Base-by-base conservation (phyloP, 129 eudicot species). In the Flaveria trinervia region DNA sequence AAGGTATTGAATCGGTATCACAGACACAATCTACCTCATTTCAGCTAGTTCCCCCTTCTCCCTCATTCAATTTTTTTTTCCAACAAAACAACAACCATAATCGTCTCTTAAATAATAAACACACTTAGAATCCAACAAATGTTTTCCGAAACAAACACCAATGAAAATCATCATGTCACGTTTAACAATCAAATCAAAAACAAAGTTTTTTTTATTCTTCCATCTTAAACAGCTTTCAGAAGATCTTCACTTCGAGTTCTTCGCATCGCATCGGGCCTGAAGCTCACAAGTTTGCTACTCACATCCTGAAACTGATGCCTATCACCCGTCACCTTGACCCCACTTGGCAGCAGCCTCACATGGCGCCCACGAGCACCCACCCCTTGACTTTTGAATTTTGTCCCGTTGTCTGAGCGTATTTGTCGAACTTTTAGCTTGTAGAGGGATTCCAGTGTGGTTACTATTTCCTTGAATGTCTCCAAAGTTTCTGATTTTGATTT, bases 241-340 rank as follows among this genome's bases (percentile, higher is more conserved):
- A 86, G 77, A n/a, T 96, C 96, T 82, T 84, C 89, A 14, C 97
- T 91, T 8, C 85, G 89, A 80, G 89, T 86, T 68, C 95, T 87
- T 59, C 85, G 81, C 62, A 91, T 78, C 0, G 87, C 80, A 43
- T 83, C 96, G 30, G 90, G 76, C 84, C 75, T 89, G 33, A 85
- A 87, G 82, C 84, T 80, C 76, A 52, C 14, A 71, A 83, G 75
- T 39, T 77, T 89, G 83, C 83, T 85, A 75, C 88, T 71, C 48
- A 84, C 73, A 70, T 88, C 95, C 51, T 81, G 48, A 44, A 78
- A 70, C 16, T 83, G 84, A 33, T 77, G 80, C 75, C 76, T 85
- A 23, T 76, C 83, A 61, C 48, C 49, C 25, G 80, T 61, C 48
- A 71, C 46, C 82, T 82, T 90, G 16, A 85, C 78, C 65, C 98